Conservation (phyloP, 805 yeast species). For the Suhomyces pyralidae region DNA sequence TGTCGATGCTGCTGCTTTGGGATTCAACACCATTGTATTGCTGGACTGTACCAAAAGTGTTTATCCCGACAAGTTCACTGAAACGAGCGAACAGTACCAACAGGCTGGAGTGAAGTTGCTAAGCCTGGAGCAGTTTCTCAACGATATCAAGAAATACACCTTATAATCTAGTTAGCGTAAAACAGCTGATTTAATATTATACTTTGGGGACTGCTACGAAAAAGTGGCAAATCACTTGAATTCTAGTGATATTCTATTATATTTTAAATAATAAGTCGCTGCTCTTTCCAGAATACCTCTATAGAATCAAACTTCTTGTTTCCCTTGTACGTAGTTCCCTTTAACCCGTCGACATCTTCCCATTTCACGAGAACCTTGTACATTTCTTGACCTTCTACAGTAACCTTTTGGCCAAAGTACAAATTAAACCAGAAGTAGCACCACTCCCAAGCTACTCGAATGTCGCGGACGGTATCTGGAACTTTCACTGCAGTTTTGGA, state of each 20-base stretch:
- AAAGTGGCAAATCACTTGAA: background rate
- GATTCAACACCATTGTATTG: constrained; percentile 64
- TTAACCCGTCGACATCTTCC: constrained; percentile 62
- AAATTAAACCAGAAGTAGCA: constrained; percentile 25
- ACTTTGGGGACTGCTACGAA: background rate
- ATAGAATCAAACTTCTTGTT: constrained; percentile 45
- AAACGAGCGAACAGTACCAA: constrained; percentile 33
- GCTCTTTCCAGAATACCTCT: constrained; percentile 6
- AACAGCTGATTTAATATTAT: too few species aligned
- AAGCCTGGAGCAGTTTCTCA: background rate
- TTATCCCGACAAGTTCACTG: constrained; percentile 36
- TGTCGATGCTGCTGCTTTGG: constrained; percentile 56
- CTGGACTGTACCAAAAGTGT: constrained; percentile 57
- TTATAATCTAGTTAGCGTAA: background rate
- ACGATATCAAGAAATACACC: background rate
- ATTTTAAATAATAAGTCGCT: constrained; percentile 19
- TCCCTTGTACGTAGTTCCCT: constrained; percentile 59
- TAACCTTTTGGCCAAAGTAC: background rate
- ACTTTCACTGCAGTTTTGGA: background rate
- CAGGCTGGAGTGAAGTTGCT: constrained; percentile 32
- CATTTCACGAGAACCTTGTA: constrained; percentile 11
- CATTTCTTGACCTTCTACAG: background rate
- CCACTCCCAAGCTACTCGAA: constrained; percentile 3
- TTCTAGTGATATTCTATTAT: too few species aligned
- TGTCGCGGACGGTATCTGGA: background rate